Percentiles rank a stretch among this genome's conserved stretches.
Conservation (phyloP, 2,329 filamentous ascomycete genomes). For the Colletotrichum horii region DNA sequence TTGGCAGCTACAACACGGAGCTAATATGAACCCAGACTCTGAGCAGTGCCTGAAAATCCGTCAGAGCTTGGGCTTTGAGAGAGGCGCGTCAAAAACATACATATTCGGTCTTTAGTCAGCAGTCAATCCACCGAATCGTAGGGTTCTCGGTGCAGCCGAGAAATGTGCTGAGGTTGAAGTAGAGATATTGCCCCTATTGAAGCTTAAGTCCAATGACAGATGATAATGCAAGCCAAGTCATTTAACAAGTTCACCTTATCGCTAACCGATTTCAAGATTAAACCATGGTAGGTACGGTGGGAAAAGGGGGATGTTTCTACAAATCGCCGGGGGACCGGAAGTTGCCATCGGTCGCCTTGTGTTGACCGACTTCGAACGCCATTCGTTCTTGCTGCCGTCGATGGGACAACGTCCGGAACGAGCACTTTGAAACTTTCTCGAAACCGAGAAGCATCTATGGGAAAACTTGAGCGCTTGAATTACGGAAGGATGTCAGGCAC, state of each 20-base stretch:
- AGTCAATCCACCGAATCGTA: accelerated
- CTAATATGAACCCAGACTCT: not conserved
- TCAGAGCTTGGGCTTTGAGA: not conserved
- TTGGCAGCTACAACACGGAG: not conserved
- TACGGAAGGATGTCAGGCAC: not conserved
- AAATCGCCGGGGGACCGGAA: not conserved
- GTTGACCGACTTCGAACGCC: not conserved
- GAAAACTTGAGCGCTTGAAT: accelerated
- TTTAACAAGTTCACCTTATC: not conserved
- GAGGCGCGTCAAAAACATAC: not conserved
- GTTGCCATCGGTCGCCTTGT: not conserved
- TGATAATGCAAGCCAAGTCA: accelerated
- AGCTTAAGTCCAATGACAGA: not conserved
- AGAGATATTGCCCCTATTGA: accelerated
- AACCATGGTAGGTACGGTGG: not conserved
- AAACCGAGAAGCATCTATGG: accelerated
- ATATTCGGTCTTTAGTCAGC: not conserved
- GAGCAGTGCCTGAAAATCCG: not conserved
- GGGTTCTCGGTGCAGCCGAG: not conserved
- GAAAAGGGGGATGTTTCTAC: not conserved
- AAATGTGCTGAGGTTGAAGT: not conserved
- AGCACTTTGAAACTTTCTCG: not conserved
- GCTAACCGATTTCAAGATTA: not conserved
- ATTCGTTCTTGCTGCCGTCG: not conserved
- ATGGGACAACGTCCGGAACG: not conserved